Evolutionary conservation across 2,329 filamentous ascomycete genomes (phyloP).

Genomic region (Coleophoma cylindrospora): DNA sequence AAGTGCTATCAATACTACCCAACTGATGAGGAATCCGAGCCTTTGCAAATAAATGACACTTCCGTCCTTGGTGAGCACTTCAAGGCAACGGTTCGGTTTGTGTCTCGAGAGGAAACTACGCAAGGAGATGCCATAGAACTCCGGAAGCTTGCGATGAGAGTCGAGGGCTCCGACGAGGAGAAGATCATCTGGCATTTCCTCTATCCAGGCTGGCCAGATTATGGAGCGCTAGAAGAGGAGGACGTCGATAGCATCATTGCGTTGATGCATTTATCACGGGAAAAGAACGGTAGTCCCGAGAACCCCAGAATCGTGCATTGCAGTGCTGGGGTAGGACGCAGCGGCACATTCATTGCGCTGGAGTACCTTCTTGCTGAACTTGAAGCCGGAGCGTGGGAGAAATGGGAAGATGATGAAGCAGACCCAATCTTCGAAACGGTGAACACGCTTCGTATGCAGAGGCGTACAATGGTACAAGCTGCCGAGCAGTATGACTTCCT

Average conservation of each 20-base stretch:
- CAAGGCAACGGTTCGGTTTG: slow-evolving; percentile 61
- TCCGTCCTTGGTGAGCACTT: slow-evolving; percentile 64
- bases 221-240: slow-evolving; percentile 68
- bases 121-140: slow-evolving; percentile 66
- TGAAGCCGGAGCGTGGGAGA: slow-evolving; percentile 55
- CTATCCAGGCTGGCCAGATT: slow-evolving; percentile 87
- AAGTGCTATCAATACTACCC: slow-evolving; percentile 94
- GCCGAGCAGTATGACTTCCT: slow-evolving; percentile 81
- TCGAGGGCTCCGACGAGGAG: slow-evolving; percentile 37
- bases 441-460: slow-evolving; percentile 75
- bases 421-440: slow-evolving; percentile 79
- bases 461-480: slow-evolving; percentile 93
- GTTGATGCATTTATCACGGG: slow-evolving; percentile 62
- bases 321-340: slow-evolving; percentile 89
- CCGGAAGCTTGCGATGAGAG: slow-evolving; percentile 61
- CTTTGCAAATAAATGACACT: slow-evolving; percentile 52
- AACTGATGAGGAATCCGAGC: slow-evolving; percentile 42
- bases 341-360: slow-evolving; percentile 93
- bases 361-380: slow-evolving; percentile 86
- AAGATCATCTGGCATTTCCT: slow-evolving; percentile 78
- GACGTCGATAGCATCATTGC: slow-evolving; percentile 65
- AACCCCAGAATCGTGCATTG: slow-evolving; percentile 82
- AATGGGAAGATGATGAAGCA: slow-evolving; percentile 19
- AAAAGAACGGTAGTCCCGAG: slow-evolving; percentile 45
- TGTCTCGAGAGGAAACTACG: slow-evolving; percentile 37